phyloP scores from a whole-genome alignment of 164 flowering plant species.

The Vitis labrusca region DNA sequence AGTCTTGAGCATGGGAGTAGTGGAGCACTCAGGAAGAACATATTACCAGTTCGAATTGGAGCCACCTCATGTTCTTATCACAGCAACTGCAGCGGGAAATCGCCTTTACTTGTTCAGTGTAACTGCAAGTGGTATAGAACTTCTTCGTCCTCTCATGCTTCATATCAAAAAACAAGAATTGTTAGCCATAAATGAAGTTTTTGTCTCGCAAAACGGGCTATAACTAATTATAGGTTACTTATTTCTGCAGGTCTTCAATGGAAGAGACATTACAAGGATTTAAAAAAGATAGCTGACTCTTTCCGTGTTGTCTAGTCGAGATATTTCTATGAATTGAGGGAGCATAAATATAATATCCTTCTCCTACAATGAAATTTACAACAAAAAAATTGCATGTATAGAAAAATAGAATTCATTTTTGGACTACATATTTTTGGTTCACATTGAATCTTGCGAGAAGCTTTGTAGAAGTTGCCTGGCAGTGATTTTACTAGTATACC shows the following conservation, averaged over 20 bases:
- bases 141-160: not conserved
- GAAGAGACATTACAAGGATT: slow-evolving; percentile 81
- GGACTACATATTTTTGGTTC: too few species aligned
- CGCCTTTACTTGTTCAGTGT: slow-evolving; percentile 82
- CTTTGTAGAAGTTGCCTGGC: not conserved
- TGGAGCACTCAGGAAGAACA: slow-evolving; percentile 67
- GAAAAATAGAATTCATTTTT: too few species aligned
- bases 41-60: slow-evolving; percentile 90
- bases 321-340: too few species aligned
- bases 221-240: not conserved
- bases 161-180: not conserved
- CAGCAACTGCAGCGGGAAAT: slow-evolving; percentile 98
- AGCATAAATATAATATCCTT: not conserved
- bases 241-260: slow-evolving; percentile 82
- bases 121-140: slow-evolving; percentile 64
- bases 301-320: slow-evolving; percentile 66
- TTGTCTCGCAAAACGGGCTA: not conserved
- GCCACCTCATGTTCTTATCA: slow-evolving; percentile 86
- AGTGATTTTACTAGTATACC: not conserved
- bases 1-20: slow-evolving; percentile 51
- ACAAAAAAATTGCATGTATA: not conserved
- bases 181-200: not conserved
- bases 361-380: not conserved
- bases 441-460: not conserved
- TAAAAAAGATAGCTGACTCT: slow-evolving; percentile 73